Evolutionary conservation across 768 basidiomycete genomes (phyloP).

Genomic region (Botryobasidium botryosum): DNA sequence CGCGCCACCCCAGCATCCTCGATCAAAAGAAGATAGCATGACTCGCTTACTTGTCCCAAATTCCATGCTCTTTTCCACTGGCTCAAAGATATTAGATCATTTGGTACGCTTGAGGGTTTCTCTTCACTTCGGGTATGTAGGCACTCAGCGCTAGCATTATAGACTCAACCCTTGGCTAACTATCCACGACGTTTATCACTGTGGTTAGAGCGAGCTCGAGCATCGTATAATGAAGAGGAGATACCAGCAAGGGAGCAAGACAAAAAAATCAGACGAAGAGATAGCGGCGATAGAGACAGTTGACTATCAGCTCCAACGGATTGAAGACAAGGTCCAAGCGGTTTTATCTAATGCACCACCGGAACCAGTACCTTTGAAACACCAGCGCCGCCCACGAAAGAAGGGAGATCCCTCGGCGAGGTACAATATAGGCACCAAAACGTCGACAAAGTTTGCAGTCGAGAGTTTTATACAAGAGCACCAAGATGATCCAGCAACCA

Average conservation of each 20-base stretch:
- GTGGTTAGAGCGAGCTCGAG: conserved; percentile 4
- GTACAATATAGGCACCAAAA: not conserved
- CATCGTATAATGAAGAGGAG: conserved; percentile 2
- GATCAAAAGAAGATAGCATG: too few species aligned
- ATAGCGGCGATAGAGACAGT: not conserved
- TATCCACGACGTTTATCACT: not conserved
- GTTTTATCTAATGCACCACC: too few species aligned
- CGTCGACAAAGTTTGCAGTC: not conserved
- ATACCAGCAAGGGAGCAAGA: conserved; percentile 1
- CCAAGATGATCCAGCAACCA: not conserved
- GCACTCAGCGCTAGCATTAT: too few species aligned
- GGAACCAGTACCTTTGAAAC: not conserved
- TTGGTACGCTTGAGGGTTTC: not conserved
- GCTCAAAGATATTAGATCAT: not conserved
- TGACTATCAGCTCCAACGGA: not conserved
- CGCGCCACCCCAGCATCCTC: too few species aligned
- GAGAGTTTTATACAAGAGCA: not conserved
- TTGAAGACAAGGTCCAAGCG: not conserved
- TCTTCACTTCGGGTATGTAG: conserved; percentile 3
- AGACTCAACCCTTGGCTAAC: not conserved
- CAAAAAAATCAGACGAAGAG: not conserved
- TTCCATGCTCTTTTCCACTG: conserved; percentile 4
- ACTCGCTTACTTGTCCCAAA: conserved; percentile 2
- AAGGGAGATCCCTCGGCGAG: not conserved
- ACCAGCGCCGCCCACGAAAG: not conserved